phyloP scores from a whole-genome alignment of 176 grass and related monocot genomes.

The Triticum dicoccoides region DNA sequence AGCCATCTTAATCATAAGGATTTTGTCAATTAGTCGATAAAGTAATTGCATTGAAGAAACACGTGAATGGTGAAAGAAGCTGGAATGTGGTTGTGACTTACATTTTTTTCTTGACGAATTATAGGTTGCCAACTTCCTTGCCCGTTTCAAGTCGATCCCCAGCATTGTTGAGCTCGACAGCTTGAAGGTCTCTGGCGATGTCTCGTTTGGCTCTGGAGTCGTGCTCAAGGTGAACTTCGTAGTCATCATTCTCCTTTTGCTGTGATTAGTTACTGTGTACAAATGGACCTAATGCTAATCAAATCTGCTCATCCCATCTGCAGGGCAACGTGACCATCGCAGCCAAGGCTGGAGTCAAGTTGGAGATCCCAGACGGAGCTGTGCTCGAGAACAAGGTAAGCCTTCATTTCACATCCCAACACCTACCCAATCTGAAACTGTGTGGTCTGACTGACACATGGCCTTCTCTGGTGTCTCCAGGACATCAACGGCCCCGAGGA shows the following conservation, averaged over 20 bases:
- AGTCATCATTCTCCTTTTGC: not conserved
- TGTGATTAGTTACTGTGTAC: not conserved
- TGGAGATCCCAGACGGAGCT: constrained; percentile 66
- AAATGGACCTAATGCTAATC: no score
- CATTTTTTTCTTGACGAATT: not conserved
- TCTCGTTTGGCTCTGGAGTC: constrained; percentile 75
- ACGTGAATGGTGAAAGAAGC: not conserved
- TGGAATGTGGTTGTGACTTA: not conserved
- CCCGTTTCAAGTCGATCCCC: constrained; percentile 87
- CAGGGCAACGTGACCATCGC: constrained; percentile 73
- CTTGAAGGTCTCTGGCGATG: constrained; percentile 96
- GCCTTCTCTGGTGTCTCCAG: constrained; percentile 22
- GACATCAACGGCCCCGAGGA: constrained; percentile 61
- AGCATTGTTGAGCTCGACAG: constrained; percentile 97
- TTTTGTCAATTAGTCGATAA: not conserved
- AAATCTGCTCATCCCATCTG: not conserved
- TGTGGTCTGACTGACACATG: not conserved
- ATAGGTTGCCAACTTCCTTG: constrained; percentile 87
- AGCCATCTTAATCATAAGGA: not conserved
- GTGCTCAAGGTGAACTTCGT: constrained; percentile 66
- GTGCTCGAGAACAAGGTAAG: constrained; percentile 83
- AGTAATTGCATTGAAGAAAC: not conserved
- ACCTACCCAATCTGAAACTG: not conserved
- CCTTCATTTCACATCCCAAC: not conserved
- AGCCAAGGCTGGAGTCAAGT: constrained; percentile 58